A percentile compares a stretch with the other conserved stretches of the same genome.
Conservation (phyloP, 345 rosid genomes). For the Mercurialis annua region DNA sequence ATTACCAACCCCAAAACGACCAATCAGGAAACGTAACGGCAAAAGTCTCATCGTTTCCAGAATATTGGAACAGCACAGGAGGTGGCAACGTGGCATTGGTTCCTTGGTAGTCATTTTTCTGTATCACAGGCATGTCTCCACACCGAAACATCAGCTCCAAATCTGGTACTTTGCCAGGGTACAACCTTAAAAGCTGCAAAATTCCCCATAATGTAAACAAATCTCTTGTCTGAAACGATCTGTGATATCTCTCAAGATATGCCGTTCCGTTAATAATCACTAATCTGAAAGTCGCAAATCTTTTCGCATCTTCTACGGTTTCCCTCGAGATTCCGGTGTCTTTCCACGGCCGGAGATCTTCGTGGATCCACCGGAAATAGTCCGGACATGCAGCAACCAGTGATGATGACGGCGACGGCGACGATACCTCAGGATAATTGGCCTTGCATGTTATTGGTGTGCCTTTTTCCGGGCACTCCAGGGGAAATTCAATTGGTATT, state of each 20-base stretch:
- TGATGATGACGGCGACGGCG: not conserved
- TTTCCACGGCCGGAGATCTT: slow-evolving; percentile 82
- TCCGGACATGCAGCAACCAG: slow-evolving; percentile 44
- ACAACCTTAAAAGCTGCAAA: slow-evolving; percentile 67
- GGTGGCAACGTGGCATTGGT: slow-evolving; percentile 47
- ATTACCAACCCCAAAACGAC: slow-evolving; percentile 96
- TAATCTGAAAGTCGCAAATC: slow-evolving; percentile 64
- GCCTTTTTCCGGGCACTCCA: not conserved
- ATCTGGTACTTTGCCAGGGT: slow-evolving; percentile 79
- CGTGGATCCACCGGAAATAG: slow-evolving; percentile 92
- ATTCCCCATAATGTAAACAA: slow-evolving; percentile 83
- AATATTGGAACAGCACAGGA: slow-evolving; percentile 60
- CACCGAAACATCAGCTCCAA: slow-evolving; percentile 82
- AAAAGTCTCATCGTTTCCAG: slow-evolving; percentile 47
- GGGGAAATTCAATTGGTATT: too few species aligned
- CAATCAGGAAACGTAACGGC: slow-evolving; percentile 84
- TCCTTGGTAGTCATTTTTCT: slow-evolving; percentile 23
- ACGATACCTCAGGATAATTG: not conserved
- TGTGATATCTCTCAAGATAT: slow-evolving; percentile 47
- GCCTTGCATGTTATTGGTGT: not conserved
- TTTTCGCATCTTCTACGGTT: slow-evolving; percentile 45
- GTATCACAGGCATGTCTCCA: slow-evolving; percentile 70
- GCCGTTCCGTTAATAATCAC: slow-evolving; percentile 47
- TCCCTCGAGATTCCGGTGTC: slow-evolving; percentile 65
- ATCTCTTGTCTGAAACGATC: slow-evolving; percentile 71